Evolutionary conservation across 768 basidiomycete genomes (phyloP), one percentile per base, ranked within the genome.

Genomic region (Phylloporus arenicola): DNA sequence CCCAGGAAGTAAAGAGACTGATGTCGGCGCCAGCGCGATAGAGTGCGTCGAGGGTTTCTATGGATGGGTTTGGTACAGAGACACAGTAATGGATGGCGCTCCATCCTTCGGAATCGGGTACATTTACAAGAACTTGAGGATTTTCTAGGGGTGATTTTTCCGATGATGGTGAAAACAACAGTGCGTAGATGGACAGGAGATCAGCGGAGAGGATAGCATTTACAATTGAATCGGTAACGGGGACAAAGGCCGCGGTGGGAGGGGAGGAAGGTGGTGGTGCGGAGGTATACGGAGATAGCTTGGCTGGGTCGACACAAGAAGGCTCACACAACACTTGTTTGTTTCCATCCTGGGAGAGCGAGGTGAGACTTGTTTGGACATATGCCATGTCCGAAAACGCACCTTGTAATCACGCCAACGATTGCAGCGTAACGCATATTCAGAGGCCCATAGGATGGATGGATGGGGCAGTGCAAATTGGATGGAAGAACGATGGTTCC

Each of bases 21-120:
- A 84, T 68, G 57, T 90, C 87, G 19, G 86, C 85, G 41, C 88
- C 88, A 30, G 86, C 87, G 51, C 78, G 81, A 57, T 86, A 88
- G 34, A 90, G 71, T 22, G 80, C 76, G 55, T 90, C 86, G 51
- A 89, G 72, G 47, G 83, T 71, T 48, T 82, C 75, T 38, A 79
- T 68, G 12, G 80, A 84, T 3, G 84, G 86, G 20, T 69, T 66
- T 46, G 70, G 67, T 44, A 72, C 71, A 51, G 79, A 75, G 48
- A 76, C 81, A 61, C 83, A 86, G 58, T 88, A 74, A 57, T 90
- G 88, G 44, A 89, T 75, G 48, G 82, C 73, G 55, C 83, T 82
- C 84, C 87, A 88, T 43, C 86, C 87, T 44, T 77, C 73, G 6
- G 72, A 58, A 61, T 89, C 86, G 27, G 80, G 80, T 50, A 75